Conservation (phyloP, 2,329 filamentous ascomycete species). For the Periconia macrospinosa region DNA sequence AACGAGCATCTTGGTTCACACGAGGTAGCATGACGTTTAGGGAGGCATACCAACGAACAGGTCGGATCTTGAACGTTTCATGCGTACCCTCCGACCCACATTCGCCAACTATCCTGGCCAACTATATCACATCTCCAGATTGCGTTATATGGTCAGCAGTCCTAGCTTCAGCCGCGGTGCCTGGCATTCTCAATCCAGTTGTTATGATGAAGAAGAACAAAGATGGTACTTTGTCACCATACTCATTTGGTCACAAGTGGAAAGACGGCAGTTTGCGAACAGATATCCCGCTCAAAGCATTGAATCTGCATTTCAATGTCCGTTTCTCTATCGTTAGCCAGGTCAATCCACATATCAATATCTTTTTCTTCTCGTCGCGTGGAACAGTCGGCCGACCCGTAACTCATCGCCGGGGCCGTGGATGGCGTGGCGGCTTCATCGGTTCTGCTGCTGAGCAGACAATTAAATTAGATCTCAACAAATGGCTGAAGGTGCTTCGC, state of each 20-base stretch:
- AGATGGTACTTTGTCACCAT: slow-evolving; percentile 78
- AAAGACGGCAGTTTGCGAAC: slow-evolving; percentile 94
- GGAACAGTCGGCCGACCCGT: slow-evolving; percentile 91
- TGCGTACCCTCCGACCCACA: slow-evolving; percentile 96
- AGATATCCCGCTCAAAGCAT: slow-evolving; percentile 89
- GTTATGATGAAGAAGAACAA: slow-evolving; percentile 86
- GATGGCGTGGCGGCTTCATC: slow-evolving; percentile 94
- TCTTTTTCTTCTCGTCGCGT: slow-evolving; percentile 97
- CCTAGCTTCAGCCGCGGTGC: slow-evolving; percentile 90
- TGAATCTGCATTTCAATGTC: slow-evolving; percentile 97
- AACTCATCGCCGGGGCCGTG: slow-evolving; percentile 87
- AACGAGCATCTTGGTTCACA: slow-evolving; percentile 84
- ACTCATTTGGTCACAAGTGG: slow-evolving; percentile 98
- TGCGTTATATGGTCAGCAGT: slow-evolving; percentile 99
- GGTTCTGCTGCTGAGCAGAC: slow-evolving; percentile 92
- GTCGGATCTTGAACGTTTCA: slow-evolving; percentile 90
- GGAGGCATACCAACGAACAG: slow-evolving; percentile 91
- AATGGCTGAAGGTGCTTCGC: slow-evolving; percentile 94
- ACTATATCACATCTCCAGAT: slow-evolving; percentile 92
- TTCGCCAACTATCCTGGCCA: slow-evolving; percentile 87
- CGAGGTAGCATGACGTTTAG: slow-evolving; percentile 89
- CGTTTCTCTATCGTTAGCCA: slow-evolving; percentile 89
- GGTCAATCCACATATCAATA: slow-evolving; percentile 96
- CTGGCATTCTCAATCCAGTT: slow-evolving; percentile 91
- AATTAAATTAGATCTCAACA: slow-evolving; percentile 92